Percentiles rank a stretch among this genome's conserved stretches.
Conservation (phyloP, 495 filamentous ascomycete genomes). For the Parmelia sp. region DNA sequence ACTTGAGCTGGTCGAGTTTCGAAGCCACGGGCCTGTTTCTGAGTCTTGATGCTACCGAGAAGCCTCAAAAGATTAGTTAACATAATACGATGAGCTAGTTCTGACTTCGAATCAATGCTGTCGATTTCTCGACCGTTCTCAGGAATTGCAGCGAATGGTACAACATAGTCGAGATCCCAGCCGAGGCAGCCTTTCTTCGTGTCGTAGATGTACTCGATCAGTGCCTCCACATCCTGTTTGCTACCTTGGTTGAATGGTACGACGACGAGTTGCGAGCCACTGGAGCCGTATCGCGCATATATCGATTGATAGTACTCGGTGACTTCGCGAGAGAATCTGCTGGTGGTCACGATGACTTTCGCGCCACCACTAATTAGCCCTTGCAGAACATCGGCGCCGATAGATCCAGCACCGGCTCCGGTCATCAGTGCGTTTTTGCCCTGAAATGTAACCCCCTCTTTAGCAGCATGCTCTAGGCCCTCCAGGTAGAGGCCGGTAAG, state of each 20-base stretch:
- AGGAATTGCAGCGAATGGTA: constrained; percentile 95
- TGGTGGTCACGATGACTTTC: constrained; percentile 92
- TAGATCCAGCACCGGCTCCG: constrained; percentile 94
- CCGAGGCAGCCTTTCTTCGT: constrained; percentile 83
- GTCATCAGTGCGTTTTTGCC: constrained; percentile 98
- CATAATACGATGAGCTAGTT: constrained; percentile 98
- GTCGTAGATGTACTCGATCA: constrained; percentile 94
- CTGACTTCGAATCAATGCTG: constrained; percentile 93
- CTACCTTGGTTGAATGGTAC: constrained; percentile 99
- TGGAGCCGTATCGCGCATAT: constrained; percentile 88
- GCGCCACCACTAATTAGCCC: constrained; percentile 94
- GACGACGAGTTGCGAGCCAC: constrained; percentile 92
- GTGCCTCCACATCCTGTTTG: constrained; percentile 90
- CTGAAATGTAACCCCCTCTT: constrained; percentile 79
- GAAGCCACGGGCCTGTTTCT: constrained; percentile 80
- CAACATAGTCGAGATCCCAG: constrained; percentile 94
- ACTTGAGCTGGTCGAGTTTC: constrained; percentile 95
- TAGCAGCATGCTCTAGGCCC: constrained; percentile 81
- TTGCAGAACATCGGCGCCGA: constrained; percentile 96
- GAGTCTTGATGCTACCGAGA: constrained; percentile 79
- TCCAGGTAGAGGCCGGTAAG: constrained; percentile 88
- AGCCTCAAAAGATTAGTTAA: constrained; percentile 92
- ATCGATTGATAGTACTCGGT: constrained; percentile 99
- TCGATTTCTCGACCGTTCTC: constrained; percentile 98
- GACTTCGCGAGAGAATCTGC: constrained; percentile 90